phyloP scores from a whole-genome alignment of 2,329 filamentous ascomycete species.

The Leptoxyphium fumago region DNA sequence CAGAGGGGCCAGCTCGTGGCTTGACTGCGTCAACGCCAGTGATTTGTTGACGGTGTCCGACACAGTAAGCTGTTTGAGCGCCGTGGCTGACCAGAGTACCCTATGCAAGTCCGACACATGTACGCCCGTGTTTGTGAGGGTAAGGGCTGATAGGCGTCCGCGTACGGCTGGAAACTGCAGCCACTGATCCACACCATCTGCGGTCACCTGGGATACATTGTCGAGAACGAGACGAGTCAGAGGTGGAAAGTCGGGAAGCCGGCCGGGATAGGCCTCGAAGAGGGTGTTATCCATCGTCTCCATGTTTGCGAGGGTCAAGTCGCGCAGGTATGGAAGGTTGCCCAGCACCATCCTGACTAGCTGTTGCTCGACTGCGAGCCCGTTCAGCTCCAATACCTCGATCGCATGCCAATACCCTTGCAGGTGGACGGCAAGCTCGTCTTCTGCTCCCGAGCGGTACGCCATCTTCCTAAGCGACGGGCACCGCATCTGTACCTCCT shows the following conservation, averaged over 20 bases:
- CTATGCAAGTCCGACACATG: slow-evolving; percentile 45
- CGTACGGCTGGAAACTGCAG: slow-evolving; percentile 47
- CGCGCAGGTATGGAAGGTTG: slow-evolving; percentile 50
- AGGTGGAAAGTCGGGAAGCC: slow-evolving; percentile 56
- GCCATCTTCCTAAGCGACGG: slow-evolving; percentile 79
- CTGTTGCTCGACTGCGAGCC: slow-evolving; percentile 53
- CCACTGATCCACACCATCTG: slow-evolving; percentile 54
- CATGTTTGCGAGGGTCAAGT: slow-evolving; percentile 60
- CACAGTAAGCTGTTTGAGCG: slow-evolving; percentile 44
- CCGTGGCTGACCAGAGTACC: slow-evolving; percentile 43
- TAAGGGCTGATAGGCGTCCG: slow-evolving; percentile 50
- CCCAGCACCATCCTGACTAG: slow-evolving; percentile 57
- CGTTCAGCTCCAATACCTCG: slow-evolving; percentile 57
- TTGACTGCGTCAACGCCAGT: slow-evolving; percentile 31
- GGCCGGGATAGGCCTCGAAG: slow-evolving; percentile 49
- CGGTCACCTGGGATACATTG: slow-evolving; percentile 56
- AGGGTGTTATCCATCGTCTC: slow-evolving; percentile 60
- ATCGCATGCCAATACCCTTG: slow-evolving; percentile 54
- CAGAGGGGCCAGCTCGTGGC: slow-evolving; percentile 45
- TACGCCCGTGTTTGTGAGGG: slow-evolving; percentile 58
- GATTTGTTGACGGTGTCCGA: slow-evolving; percentile 40
- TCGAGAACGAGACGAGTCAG: slow-evolving; percentile 60
- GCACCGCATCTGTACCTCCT: slow-evolving; percentile 74
- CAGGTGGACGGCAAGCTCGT: slow-evolving; percentile 55
- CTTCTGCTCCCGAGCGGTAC: slow-evolving; percentile 65